A percentile compares a stretch with the other conserved stretches of the same genome.
These are phyloP conservation scores for Strigomonas oncopelti DNA, from an alignment of 208 protist genomes.

Conservation along the genomic window DNA sequence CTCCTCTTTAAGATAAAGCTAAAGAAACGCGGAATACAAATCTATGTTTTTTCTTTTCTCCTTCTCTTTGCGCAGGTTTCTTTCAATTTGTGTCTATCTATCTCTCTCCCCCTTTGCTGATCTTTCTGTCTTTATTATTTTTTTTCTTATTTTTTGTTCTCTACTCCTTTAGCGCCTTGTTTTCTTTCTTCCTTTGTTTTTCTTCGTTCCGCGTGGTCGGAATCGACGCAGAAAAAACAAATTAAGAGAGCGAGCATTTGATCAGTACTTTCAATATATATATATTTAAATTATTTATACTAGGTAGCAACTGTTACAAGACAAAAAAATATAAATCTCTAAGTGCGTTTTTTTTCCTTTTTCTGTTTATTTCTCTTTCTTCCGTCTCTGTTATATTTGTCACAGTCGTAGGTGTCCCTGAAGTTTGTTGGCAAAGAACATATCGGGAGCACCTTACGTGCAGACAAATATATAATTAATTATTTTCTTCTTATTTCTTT, in stretches of 20 bases:
- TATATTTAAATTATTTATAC: neutral
- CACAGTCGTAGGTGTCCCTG: neutral
- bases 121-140: neutral
- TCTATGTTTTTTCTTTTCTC: neutral
- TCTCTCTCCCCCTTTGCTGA: neutral
- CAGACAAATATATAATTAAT: neutral
- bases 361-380: conserved; percentile 11
- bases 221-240: neutral
- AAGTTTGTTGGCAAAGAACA: neutral
- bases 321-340: neutral
- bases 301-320: no score
- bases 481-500: neutral
- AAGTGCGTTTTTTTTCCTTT: neutral
- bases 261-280: neutral
- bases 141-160: neutral
- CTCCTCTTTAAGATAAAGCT: neutral
- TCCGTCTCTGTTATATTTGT: conserved; percentile 1
- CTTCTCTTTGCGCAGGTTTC: neutral
- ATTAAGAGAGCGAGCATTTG: neutral
- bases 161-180: neutral
- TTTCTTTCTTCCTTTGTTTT: neutral
- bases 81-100: neutral
- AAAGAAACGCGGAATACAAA: no score
- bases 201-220: neutral
- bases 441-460: neutral